Evolutionary conservation across 768 basidiomycete species (phyloP), one percentile per base, ranked within the genome.

Genomic region (Neoboletus magnificus): DNA sequence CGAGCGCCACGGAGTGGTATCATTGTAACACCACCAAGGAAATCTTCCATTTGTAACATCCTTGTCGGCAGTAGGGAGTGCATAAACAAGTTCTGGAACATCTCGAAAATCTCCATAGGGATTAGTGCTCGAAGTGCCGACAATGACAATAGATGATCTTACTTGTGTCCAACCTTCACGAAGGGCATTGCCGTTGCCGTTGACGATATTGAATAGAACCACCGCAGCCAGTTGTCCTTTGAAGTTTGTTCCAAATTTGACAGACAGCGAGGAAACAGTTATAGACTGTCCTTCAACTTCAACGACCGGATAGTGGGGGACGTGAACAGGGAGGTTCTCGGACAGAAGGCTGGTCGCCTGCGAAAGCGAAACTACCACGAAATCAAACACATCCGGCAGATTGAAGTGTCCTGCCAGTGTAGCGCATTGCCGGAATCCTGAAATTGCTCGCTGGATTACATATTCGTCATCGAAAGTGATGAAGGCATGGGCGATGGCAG

Each of bases 31-130:
- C 94, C 95, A n/a, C 93, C 93, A 10, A 98, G 81, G 76, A 99
- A 98, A 67, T 98, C 97, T 68, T 97, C 96, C 91, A 97, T 95
- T 69, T 96, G 93, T 12, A 97, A 75, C 89, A 99, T 91, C 48
- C 88, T 80, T 11, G 79, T 84, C 0, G 97, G 97, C 18, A 99
- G 77, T 25, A 98, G 78, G 18, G 95, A 95, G 68, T 98, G 91
- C 44, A 98, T 73, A 74, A 98, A 99, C 23, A 99, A 77, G 33
- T 94, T 97, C 66, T 95, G 89, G 74, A 96, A 95, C 87, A 98
- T 98, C 71, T 98, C 96, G 64, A 99, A 98, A 52, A 99, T 93
- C 90, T 97, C 54, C 44, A 8, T 25, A 20, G 32, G 32, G 46
- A 48, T 54, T 11, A 63, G 40, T 39, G 22, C 32, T 56, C 44